Conservation (phyloP, 164 flowering plant genomes). For the Liquidambar formosana region DNA sequence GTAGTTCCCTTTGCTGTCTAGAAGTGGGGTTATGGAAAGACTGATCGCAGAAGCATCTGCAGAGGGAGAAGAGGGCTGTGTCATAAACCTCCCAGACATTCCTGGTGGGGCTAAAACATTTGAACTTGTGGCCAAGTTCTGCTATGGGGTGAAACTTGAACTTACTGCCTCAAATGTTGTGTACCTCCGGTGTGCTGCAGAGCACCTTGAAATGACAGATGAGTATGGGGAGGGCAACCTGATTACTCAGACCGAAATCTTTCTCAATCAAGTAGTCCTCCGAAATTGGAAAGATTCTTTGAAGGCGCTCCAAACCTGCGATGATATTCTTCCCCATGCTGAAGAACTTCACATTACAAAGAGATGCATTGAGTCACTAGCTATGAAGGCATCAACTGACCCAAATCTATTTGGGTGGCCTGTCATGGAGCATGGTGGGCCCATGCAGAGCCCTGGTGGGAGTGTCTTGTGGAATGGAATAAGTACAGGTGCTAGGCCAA, state of each 20-base stretch:
- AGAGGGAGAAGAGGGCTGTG: slow-evolving; percentile 54
- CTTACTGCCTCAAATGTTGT: slow-evolving; percentile 88
- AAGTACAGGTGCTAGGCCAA: slow-evolving; percentile 86
- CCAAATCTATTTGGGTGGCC: slow-evolving; percentile 94
- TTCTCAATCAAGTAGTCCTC: slow-evolving; percentile 78
- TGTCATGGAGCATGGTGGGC: slow-evolving; percentile 68
- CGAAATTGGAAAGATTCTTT: slow-evolving; percentile 84
- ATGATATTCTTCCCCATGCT: slow-evolving; percentile 71
- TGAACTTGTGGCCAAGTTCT: slow-evolving; percentile 89
- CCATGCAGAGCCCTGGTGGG: slow-evolving; percentile 95
- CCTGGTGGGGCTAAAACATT: slow-evolving; percentile 90
- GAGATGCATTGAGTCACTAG: slow-evolving; percentile 78
- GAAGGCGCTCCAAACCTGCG: slow-evolving; percentile 79
- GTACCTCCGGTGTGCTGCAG: slow-evolving; percentile 80
- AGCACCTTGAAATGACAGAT: slow-evolving; percentile 88
- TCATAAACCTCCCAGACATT: slow-evolving; percentile 54
- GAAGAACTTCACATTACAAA: slow-evolving; percentile 67
- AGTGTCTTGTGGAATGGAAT: slow-evolving; percentile 95
- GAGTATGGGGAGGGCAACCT: slow-evolving; percentile 87
- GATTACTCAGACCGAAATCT: slow-evolving; percentile 67
- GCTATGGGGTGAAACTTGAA: slow-evolving; percentile 92
- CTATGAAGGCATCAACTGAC: slow-evolving; percentile 73
- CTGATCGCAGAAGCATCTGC: slow-evolving; percentile 70
- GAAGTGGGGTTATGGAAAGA: slow-evolving; percentile 82
- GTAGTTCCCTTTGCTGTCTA: slow-evolving; percentile 92